A percentile compares a stretch with the other conserved stretches of the same genome.
Conservation (phyloP, 768 basidiomycete species). For the Pulveroboletus sp. region DNA sequence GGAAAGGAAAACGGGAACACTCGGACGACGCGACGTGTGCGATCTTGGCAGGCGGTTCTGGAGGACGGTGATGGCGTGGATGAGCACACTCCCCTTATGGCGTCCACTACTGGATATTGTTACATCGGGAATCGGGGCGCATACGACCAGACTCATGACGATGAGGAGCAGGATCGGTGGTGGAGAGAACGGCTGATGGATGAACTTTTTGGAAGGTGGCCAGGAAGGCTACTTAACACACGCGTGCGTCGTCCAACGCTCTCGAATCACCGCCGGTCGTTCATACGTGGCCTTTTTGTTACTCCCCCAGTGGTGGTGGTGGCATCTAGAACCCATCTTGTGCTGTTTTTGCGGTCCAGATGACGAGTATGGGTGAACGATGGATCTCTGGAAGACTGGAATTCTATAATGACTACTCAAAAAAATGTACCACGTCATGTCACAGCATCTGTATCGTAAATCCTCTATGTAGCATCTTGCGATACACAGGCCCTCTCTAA, state of each 20-base stretch:
- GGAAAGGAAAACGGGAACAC: background rate
- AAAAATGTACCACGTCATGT: background rate
- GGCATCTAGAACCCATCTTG: constrained; percentile 60
- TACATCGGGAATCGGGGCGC: constrained; percentile 21
- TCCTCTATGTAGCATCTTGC: constrained; percentile 7
- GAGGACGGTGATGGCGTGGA: constrained; percentile 16
- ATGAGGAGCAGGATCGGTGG: constrained; percentile 32
- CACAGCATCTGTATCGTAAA: constrained; percentile 13
- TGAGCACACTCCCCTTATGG: constrained; percentile 40
- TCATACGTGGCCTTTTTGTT: background rate
- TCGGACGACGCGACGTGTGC: constrained; percentile 1
- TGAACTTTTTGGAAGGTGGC: constrained; percentile 61
- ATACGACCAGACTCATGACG: constrained; percentile 12
- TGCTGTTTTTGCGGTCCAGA: constrained; percentile 61
- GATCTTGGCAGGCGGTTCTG: constrained; percentile 6
- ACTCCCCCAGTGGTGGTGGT: constrained; percentile 74
- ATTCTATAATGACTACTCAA: background rate
- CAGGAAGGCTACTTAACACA: constrained; percentile 59
- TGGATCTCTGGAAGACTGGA: background rate
- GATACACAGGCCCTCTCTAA: background rate
- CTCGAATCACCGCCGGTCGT: background rate
- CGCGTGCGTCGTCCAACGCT: constrained; percentile 44
- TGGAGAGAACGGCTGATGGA: constrained; percentile 45
- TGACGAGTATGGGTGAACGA: constrained; percentile 34
- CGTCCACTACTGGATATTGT: constrained; percentile 19